A percentile compares a stretch with the other conserved stretches of the same genome.
Conservation (phyloP, 495 filamentous ascomycete species). For the Aspergillus sclerotioniger region DNA sequence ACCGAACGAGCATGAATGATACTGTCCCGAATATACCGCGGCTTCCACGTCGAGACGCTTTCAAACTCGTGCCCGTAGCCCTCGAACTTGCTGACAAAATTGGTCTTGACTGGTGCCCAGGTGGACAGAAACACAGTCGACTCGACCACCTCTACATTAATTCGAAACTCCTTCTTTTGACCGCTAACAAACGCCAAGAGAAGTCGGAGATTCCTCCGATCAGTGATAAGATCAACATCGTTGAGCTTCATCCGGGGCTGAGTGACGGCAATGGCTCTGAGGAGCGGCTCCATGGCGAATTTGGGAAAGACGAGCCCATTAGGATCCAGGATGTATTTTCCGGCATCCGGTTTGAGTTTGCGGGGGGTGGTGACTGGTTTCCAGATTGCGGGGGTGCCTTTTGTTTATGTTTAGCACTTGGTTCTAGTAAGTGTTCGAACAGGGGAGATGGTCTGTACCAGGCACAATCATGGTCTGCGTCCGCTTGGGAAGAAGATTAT, state of each 20-base stretch:
- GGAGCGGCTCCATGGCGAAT: conserved; percentile 3
- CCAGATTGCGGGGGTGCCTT: conserved; percentile 3
- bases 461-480: conserved; percentile 2
- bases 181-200: not conserved
- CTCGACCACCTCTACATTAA: conserved; percentile 1
- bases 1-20: conserved; percentile 3
- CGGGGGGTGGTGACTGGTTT: not conserved
- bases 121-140: not conserved
- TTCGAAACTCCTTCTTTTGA: not conserved
- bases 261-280: not conserved
- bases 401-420: not conserved
- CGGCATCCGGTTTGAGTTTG: not conserved
- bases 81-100: not conserved
- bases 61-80: conserved; percentile 9
- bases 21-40: not conserved
- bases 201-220: conserved; percentile 2
- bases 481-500: conserved; percentile 2
- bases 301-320: not conserved
- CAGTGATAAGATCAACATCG: conserved; percentile 5
- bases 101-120: not conserved
- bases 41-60: not conserved
- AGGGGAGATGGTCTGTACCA: not conserved
- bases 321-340: conserved; percentile 1
- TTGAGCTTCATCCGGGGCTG: not conserved
- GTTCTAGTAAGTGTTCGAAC: not conserved